Conservation (phyloP, 2,329 filamentous ascomycete genomes). For the Nigrograna mackinnonii region DNA sequence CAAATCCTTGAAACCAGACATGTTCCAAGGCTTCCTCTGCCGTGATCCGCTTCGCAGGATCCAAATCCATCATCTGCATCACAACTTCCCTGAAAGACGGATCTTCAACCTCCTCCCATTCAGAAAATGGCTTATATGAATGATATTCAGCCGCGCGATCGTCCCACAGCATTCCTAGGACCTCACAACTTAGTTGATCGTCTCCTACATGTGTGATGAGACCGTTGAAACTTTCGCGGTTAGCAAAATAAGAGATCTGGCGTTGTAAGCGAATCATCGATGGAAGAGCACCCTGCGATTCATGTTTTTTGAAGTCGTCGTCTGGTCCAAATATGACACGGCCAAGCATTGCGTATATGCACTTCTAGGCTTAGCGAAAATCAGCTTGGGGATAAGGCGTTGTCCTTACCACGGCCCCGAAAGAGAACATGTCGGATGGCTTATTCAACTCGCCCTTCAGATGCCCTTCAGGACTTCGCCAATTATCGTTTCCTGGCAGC, state of each 20-base stretch:
- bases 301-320: conserved; percentile 24
- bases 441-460: conserved; percentile 30
- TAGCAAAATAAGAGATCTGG: conserved; percentile 34
- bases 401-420: conserved; percentile 27
- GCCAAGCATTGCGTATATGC: conserved; percentile 25
- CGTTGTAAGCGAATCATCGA: conserved; percentile 27
- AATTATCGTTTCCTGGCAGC: conserved; percentile 32
- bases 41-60: conserved; percentile 84
- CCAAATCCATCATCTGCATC: conserved; percentile 81
- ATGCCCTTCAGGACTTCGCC: conserved; percentile 35
- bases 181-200: conserved; percentile 29
- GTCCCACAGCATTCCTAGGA: conserved; percentile 39
- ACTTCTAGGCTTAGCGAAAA: conserved; percentile 18
- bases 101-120: conserved; percentile 36
- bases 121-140: conserved; percentile 34
- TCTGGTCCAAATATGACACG: conserved; percentile 28
- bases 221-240: conserved; percentile 25
- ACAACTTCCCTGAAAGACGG: conserved; percentile 54
- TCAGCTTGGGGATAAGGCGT: neutral
- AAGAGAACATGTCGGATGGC: conserved; percentile 32
- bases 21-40: conserved; percentile 83
- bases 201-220: conserved; percentile 39
- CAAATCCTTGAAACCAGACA: conserved; percentile 53
- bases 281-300: conserved; percentile 22
- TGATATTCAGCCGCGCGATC: conserved; percentile 31